These are phyloP conservation scores for Fusarium sp. DNA, from an alignment of 2,329 filamentous ascomycete species.

Conservation along the genomic window DNA sequence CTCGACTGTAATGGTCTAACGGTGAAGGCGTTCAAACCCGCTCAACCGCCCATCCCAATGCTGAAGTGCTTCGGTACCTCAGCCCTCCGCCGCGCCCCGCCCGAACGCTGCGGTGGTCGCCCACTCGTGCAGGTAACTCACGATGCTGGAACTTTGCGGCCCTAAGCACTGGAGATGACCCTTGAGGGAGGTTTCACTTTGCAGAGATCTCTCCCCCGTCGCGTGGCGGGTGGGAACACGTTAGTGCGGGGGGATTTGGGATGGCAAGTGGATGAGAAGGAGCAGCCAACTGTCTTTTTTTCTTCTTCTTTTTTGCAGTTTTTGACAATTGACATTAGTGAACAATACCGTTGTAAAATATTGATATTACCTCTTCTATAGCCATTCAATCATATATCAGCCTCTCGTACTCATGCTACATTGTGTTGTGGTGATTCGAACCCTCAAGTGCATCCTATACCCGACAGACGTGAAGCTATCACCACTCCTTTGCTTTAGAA, in stretches of 20 bases:
- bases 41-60: slow-evolving; percentile 58
- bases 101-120: slow-evolving; percentile 72
- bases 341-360: neutral
- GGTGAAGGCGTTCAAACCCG: slow-evolving; percentile 66
- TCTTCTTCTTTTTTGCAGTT: slow-evolving; percentile 48
- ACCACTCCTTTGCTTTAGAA: neutral
- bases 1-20: slow-evolving; percentile 70
- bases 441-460: neutral
- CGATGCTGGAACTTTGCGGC: slow-evolving; percentile 63
- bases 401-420: neutral
- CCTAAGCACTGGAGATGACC: slow-evolving; percentile 74
- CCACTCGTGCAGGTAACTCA: slow-evolving; percentile 73
- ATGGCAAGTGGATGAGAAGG: slow-evolving; percentile 61
- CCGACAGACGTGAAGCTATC: slow-evolving; percentile 5
- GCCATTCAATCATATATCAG: neutral
- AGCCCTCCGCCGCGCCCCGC: slow-evolving; percentile 68
- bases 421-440: neutral
- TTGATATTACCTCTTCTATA: neutral
- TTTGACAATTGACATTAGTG: neutral
- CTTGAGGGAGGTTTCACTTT: slow-evolving; percentile 78
- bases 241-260: slow-evolving; percentile 66
- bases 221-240: slow-evolving; percentile 75
- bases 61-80: slow-evolving; percentile 46
- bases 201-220: slow-evolving; percentile 76
- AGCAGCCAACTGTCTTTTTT: slow-evolving; percentile 58